Conservation (phyloP, 768 basidiomycete species). For the Pluteus cervinus region DNA sequence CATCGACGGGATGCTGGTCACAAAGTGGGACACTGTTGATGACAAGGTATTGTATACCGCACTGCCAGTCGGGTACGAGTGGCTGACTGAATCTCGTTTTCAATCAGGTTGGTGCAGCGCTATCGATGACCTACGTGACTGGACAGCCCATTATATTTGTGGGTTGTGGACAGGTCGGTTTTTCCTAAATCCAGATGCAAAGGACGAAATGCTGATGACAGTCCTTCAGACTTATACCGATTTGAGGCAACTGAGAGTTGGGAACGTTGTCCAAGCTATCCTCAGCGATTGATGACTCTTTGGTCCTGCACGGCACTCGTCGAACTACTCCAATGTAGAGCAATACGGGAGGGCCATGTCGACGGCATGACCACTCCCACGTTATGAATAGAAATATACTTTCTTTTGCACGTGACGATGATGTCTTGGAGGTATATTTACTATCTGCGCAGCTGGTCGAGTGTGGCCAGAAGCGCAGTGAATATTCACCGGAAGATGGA, state of each 20-base stretch:
- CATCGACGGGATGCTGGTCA: constrained; percentile 97
- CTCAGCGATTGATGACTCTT: constrained; percentile 59
- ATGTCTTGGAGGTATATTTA: too few species aligned
- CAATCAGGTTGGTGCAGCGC: constrained; percentile 87
- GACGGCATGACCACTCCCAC: too few species aligned
- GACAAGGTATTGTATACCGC: constrained; percentile 65
- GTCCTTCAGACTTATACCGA: constrained; percentile 86
- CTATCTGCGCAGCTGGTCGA: too few species aligned
- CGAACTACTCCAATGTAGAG: too few species aligned
- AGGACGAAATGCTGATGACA: too few species aligned
- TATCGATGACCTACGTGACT: constrained; percentile 99
- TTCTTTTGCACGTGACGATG: too few species aligned
- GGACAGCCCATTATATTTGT: constrained; percentile 98
- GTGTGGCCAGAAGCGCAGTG: too few species aligned
- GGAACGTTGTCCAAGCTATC: constrained; percentile 91
- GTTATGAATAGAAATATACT: too few species aligned
- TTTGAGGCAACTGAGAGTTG: constrained; percentile 82
- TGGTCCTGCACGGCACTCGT: constrained; percentile 13
- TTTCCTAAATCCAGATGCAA: too few species aligned
- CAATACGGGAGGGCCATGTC: too few species aligned
- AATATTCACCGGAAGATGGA: constrained; percentile 59
- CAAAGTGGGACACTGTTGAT: constrained; percentile 99
- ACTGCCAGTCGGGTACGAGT: neutral
- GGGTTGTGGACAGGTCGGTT: constrained; percentile 87
- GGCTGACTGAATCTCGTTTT: constrained; percentile 1